Conservation (phyloP, 2,329 filamentous ascomycete genomes). For the Trichoderma guizhouense region DNA sequence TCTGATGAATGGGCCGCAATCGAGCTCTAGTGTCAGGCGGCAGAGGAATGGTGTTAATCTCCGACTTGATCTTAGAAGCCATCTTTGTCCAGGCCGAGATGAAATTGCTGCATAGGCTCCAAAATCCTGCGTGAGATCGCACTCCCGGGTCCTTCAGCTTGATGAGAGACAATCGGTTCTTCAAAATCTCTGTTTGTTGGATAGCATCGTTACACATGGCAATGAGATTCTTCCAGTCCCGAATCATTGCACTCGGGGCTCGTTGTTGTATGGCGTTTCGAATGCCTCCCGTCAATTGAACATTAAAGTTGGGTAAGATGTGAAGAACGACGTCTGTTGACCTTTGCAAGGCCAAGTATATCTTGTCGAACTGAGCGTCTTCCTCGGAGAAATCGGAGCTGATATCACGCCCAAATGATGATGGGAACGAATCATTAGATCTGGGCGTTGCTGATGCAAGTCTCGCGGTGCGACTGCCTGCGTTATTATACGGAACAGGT, state of each 20-base stretch:
- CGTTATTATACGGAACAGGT: constrained; percentile 45
- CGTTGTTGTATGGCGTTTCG: constrained; percentile 60
- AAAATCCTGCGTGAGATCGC: constrained; percentile 60
- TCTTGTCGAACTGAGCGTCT: constrained; percentile 75
- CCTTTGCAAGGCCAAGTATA: constrained; percentile 71
- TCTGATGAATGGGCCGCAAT: constrained; percentile 76
- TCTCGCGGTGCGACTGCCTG: constrained; percentile 47
- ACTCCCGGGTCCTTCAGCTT: constrained; percentile 81
- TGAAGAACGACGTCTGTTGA: constrained; percentile 72
- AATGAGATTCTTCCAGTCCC: constrained; percentile 68
- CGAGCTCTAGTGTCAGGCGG: constrained; percentile 67
- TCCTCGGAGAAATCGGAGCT: constrained; percentile 68
- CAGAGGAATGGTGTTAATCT: constrained; percentile 49
- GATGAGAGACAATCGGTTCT: constrained; percentile 70
- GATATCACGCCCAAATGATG: constrained; percentile 44
- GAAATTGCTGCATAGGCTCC: constrained; percentile 71
- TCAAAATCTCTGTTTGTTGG: constrained; percentile 69
- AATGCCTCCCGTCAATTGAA: constrained; percentile 62
- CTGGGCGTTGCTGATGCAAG: constrained; percentile 67
- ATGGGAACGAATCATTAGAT: constrained; percentile 76
- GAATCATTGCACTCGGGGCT: constrained; percentile 56
- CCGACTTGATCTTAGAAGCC: constrained; percentile 56
- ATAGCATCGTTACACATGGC: constrained; percentile 68
- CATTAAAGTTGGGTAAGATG: constrained; percentile 66
- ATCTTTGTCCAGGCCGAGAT: constrained; percentile 68